Evolutionary conservation across 257 asterid species (phyloP).

Genomic region (Avicennia marina): DNA sequence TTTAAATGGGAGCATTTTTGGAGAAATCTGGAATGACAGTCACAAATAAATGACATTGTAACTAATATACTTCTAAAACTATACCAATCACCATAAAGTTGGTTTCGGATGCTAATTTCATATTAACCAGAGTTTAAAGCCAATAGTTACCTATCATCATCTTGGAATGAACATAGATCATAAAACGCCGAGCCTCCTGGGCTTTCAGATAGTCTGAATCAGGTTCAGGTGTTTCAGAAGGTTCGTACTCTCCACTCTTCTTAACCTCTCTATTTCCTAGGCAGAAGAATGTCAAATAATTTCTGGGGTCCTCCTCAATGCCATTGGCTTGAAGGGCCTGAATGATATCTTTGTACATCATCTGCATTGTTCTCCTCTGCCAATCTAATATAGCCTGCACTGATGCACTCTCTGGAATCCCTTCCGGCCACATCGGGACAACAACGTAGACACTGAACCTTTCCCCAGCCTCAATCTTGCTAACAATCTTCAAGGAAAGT

Average conservation of each 20-base stretch:
- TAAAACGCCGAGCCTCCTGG: conserved; percentile 94
- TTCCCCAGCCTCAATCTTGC: conserved; percentile 92
- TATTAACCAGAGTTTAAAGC: neutral
- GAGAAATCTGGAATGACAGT: no score
- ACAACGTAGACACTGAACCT: conserved; percentile 77
- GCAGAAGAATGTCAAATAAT: conserved; percentile 82
- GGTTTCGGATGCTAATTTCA: neutral
- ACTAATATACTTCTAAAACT: no score
- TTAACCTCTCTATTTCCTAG: conserved; percentile 84
- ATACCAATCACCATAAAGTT: neutral
- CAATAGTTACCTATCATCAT: conserved; percentile 78
- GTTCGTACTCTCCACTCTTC: conserved; percentile 83
- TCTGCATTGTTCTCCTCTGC: conserved; percentile 90
- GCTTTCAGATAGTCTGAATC: conserved; percentile 78
- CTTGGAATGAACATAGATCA: conserved; percentile 95
- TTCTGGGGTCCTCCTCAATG: conserved; percentile 75
- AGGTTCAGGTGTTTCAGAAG: conserved; percentile 74
- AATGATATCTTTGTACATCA: conserved; percentile 85
- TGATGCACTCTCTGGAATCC: conserved; percentile 86
- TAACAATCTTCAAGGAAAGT: conserved; percentile 76
- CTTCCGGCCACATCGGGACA: conserved; percentile 99
- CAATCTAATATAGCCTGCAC: conserved; percentile 95
- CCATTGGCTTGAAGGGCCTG: conserved; percentile 79
- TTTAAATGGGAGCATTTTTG: no score
- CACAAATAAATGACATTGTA: no score